Evolutionary conservation across 257 asterid species (phyloP).

Genomic region (Euphrasia confusa): DNA sequence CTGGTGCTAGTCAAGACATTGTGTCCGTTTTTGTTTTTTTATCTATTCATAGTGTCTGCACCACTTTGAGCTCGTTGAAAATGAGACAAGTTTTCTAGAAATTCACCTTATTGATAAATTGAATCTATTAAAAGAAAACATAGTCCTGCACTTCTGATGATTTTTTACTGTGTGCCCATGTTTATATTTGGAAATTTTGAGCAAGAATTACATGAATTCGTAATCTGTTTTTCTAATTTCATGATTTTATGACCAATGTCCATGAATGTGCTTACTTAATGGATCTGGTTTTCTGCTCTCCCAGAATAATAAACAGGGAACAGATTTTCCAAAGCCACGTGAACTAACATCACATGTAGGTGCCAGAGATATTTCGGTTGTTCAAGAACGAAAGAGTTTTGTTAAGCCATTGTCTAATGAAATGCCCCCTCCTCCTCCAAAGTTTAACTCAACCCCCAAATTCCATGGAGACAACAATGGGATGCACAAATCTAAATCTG

Average conservation of each 20-base stretch:
- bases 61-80: background rate
- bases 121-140: too few species aligned
- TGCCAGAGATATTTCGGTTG: conserved; percentile 36
- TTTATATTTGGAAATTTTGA: conserved; percentile 11
- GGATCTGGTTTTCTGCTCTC: conserved; percentile 41
- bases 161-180: background rate
- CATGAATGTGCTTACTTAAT: conserved; percentile 36
- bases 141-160: background rate
- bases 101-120: background rate
- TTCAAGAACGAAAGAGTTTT: conserved; percentile 36
- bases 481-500: conserved; percentile 31
- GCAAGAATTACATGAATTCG: background rate
- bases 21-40: background rate
- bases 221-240: background rate
- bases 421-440: conserved; percentile 60
- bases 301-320: conserved; percentile 67
- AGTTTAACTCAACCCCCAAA: conserved; percentile 40
- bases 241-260: conserved; percentile 19
- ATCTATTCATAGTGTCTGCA: background rate
- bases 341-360: conserved; percentile 68
- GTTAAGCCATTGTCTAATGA: conserved; percentile 34
- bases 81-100: background rate
- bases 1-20: background rate
- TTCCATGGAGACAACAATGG: conserved; percentile 28
- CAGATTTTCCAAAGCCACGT: conserved; percentile 57